Evolutionary conservation across 257 asterid species (phyloP).

Genomic region (Solanum tacnaense): DNA sequence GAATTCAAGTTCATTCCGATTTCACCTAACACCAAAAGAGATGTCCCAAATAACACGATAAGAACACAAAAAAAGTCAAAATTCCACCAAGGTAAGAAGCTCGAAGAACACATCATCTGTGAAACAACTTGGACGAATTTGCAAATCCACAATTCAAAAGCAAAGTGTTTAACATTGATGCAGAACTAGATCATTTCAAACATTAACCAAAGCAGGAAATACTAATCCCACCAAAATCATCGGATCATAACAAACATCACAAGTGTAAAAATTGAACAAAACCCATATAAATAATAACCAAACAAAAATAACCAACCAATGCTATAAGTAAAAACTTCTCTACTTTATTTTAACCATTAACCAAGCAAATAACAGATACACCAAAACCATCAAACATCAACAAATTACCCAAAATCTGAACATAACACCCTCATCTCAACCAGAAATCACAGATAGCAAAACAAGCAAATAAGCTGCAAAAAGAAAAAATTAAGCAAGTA

Average conservation of each 20-base stretch:
- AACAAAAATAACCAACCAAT: not conserved
- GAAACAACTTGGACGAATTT: not conserved
- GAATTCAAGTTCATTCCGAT: not conserved
- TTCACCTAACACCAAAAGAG: not conserved
- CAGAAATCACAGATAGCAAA: not conserved
- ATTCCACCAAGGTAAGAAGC: not conserved
- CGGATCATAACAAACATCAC: not conserved
- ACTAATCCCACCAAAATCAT: not conserved
- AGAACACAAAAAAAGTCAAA: not conserved
- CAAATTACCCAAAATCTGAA: not conserved
- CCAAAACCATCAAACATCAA: not conserved
- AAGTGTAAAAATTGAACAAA: not conserved
- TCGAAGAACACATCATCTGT: not conserved
- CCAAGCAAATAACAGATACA: not conserved
- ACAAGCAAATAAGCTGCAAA: not conserved
- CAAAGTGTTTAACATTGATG: not conserved
- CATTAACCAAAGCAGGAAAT: not conserved
- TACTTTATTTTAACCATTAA: not conserved
- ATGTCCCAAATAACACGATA: not conserved
- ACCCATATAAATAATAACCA: not conserved
- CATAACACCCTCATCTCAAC: not conserved
- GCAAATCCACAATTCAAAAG: not conserved
- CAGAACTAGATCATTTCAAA: not conserved
- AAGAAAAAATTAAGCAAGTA: not conserved
- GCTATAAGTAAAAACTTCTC: not conserved